phyloP scores from a whole-genome alignment of 2,329 filamentous ascomycete genomes.

The Microcyclosporella mali region DNA sequence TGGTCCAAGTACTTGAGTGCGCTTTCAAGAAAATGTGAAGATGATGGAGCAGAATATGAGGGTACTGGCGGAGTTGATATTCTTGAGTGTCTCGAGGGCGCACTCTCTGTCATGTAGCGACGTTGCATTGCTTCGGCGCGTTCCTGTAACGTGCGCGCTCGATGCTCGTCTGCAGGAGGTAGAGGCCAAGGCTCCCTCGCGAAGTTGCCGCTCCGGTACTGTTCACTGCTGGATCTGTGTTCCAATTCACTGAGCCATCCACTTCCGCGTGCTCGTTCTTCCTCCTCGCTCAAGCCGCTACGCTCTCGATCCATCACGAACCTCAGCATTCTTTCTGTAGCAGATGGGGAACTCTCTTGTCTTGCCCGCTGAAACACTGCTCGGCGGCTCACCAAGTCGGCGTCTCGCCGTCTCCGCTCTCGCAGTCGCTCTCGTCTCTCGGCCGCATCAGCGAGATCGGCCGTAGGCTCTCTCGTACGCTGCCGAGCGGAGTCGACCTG shows the following conservation, averaged over 20 bases:
- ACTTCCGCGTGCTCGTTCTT: constrained; percentile 30
- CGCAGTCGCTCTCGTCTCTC: constrained; percentile 24
- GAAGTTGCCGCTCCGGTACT: constrained; percentile 11
- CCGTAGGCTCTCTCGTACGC: constrained; percentile 20
- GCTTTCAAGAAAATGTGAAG: constrained; percentile 46
- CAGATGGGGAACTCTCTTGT: constrained; percentile 27
- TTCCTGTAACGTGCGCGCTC: constrained; percentile 21
- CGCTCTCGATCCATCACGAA: constrained; percentile 37
- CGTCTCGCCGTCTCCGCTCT: constrained; percentile 25
- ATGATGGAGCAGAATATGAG: constrained; percentile 9
- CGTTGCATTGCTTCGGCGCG: constrained; percentile 31
- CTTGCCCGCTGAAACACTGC: constrained; percentile 31
- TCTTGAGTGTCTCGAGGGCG: constrained; percentile 26
- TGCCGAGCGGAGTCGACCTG: constrained; percentile 33
- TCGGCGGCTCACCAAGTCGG: constrained; percentile 28
- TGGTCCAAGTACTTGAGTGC: constrained; percentile 57
- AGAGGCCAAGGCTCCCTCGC: constrained; percentile 21
- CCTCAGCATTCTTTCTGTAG: constrained; percentile 35
- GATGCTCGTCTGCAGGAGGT: constrained; percentile 19
- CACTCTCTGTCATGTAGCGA: constrained; percentile 31
- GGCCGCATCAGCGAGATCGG: constrained; percentile 20
- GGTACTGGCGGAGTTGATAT: constrained; percentile 25
- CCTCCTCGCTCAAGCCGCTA: constrained; percentile 29
- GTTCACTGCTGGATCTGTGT: constrained; percentile 11
- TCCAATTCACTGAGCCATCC: constrained; percentile 25